Base-by-base conservation (phyloP, 2,329 filamentous ascomycete genomes). In the Fusarium udum region DNA sequence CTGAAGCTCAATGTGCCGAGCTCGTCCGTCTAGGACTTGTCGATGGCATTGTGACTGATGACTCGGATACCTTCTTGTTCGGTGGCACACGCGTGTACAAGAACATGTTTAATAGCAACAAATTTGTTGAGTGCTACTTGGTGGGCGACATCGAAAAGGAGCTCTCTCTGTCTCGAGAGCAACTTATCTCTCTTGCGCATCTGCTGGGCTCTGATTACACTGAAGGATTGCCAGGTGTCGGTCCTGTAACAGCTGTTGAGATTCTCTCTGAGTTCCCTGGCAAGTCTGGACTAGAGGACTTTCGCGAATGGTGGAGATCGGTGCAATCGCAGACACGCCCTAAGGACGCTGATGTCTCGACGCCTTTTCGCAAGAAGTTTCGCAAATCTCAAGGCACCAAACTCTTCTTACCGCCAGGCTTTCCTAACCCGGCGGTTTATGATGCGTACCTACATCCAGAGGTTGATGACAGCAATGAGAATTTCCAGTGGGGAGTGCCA, bases 41-140 rank as follows among this genome's bases (percentile, higher is more conserved):
- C 14, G 97, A 99, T 80, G 96, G 97, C 18, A 97, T 99, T 70
- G 95, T 99, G 36, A 99, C 97, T 0, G 96, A 99, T 78, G 96
- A 99, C 80, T 97, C 93, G 6, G 96, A 99, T 85, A 97, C 92
- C 2, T 99, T 99, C 79, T 88, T 99, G 2, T 99, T 99, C 81
- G 97, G 96, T 24, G 97, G 96, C 42, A 99, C 95, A 1, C 89
- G 95, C 24, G 93, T 99, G 28, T 99, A 99, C 87, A 99, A 99
- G 82, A 99, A 99, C 85, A 97, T 99, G 95, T 99, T 99, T 87
- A 99, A 98, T 82, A 92, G 94, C 77, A 96, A 96, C 82, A 99
- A 99, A 80, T 97, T 94, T 77, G 96, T 99, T 46, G 96, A 99
- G 83, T 98, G 96, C 83, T 99, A 98, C 80, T 88, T 99, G 15